Conservation (phyloP, 2,329 filamentous ascomycete genomes). For the Claviceps quebecensis region DNA sequence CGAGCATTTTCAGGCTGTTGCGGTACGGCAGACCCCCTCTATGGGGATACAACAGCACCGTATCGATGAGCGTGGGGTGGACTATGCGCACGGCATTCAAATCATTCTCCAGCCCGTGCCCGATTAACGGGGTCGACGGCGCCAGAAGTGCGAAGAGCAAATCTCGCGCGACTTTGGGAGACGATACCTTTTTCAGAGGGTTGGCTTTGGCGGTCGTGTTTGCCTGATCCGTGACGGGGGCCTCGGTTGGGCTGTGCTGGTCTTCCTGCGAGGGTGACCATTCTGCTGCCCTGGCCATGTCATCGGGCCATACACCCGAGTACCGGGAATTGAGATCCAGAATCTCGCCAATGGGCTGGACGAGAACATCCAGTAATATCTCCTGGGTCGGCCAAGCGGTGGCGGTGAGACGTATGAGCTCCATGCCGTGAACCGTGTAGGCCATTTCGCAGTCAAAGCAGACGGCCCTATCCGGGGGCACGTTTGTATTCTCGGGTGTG, state of each 20-base stretch:
- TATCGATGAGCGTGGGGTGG: constrained; percentile 76
- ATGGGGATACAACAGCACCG: constrained; percentile 71
- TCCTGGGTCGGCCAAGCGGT: constrained; percentile 72
- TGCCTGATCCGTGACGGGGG: too few species aligned
- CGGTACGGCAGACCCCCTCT: constrained; percentile 62
- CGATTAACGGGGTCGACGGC: constrained; percentile 70
- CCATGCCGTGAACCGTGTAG: constrained; percentile 77
- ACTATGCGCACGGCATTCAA: constrained; percentile 74
- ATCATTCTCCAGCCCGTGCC: constrained; percentile 92
- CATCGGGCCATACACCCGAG: constrained; percentile 71
- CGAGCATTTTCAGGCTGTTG: constrained; percentile 62
- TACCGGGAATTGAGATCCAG: constrained; percentile 86
- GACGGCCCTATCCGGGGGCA: constrained; percentile 46
- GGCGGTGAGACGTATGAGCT: constrained; percentile 80
- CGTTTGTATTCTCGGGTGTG: constrained; percentile 53
- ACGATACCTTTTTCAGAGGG: constrained; percentile 57
- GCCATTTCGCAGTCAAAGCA: constrained; percentile 97
- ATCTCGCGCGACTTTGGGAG: constrained; percentile 58
- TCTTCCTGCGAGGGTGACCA: constrained; percentile 23
- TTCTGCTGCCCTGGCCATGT: constrained; percentile 54
- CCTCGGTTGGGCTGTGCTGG: background rate
- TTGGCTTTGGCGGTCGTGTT: constrained; percentile 10
- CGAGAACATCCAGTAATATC: constrained; percentile 68
- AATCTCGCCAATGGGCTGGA: constrained; percentile 69
- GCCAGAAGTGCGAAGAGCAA: constrained; percentile 65